A percentile compares a stretch with the other conserved stretches of the same genome.
Evolutionary conservation across 306 rosid genomes (phyloP).

Genomic region (Inga laurina): DNA sequence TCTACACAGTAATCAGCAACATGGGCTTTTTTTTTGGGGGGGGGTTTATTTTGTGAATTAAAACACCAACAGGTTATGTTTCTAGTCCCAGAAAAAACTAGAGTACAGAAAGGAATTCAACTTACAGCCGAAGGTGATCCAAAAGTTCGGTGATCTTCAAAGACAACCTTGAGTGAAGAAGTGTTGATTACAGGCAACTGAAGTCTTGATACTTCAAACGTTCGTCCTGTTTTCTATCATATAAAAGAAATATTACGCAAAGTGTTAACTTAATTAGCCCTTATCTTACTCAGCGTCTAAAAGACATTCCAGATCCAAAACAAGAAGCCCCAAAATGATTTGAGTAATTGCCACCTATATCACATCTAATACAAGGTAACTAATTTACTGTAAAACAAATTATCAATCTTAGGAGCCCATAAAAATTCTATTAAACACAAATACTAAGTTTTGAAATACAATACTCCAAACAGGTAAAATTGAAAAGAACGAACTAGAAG

Average conservation of each 20-base stretch:
- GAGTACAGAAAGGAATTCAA: conserved; percentile 29
- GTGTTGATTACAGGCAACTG: conserved; percentile 82
- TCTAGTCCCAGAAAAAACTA: conserved; percentile 11
- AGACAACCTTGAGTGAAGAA: conserved; percentile 77
- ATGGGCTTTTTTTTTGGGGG: background rate
- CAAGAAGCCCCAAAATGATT: background rate
- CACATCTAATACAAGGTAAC: conserved; percentile 10
- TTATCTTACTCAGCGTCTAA: conserved; percentile 31
- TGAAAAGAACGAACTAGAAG: conserved; percentile 17
- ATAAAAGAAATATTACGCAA: conserved; percentile 17
- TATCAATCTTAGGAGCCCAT: conserved; percentile 11
- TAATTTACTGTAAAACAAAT: conserved; percentile 23
- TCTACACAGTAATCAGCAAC: conserved; percentile 4
- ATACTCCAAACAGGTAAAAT: background rate
- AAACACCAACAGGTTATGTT: background rate
- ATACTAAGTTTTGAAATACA: background rate
- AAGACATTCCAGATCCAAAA: conserved; percentile 7
- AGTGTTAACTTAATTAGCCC: conserved; percentile 26
- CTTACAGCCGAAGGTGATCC: conserved; percentile 91
- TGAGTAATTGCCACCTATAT: background rate
- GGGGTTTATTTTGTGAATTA: background rate
- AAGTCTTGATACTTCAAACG: conserved; percentile 78
- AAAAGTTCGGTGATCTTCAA: conserved; percentile 93
- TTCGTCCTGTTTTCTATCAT: conserved; percentile 76
- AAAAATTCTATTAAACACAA: conserved; percentile 14